Percentiles rank a stretch among this genome's conserved stretches.
These are phyloP conservation scores for Penstemon eatonii DNA, from an alignment of 257 asterid genomes.

Conservation along the genomic window DNA sequence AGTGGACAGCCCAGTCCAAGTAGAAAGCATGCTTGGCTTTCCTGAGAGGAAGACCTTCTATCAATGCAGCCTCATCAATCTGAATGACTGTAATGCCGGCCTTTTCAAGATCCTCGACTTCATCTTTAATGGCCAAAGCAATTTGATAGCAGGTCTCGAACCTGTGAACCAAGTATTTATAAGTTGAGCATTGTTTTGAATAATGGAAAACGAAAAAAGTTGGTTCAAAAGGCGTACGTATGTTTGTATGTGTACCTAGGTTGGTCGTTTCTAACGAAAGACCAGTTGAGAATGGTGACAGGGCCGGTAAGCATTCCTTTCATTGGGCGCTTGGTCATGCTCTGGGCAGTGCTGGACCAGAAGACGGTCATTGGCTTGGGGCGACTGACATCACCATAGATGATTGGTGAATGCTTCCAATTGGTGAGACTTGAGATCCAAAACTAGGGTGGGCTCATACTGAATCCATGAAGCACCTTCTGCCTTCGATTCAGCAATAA, in stretches of 20 bases:
- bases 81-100: conserved; percentile 66
- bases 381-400: conserved; percentile 80
- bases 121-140: conserved; percentile 84
- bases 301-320: conserved; percentile 86
- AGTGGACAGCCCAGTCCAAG: conserved; percentile 84
- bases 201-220: not conserved
- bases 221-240: not conserved
- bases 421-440: conserved; percentile 53
- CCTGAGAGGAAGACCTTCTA: conserved; percentile 81
- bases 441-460: conserved; percentile 52
- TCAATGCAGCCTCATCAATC: conserved; percentile 81
- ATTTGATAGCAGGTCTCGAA: conserved; percentile 77
- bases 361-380: conserved; percentile 77
- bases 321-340: conserved; percentile 84
- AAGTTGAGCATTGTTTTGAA: not conserved
- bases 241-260: conserved; percentile 43
- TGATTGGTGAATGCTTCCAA: conserved; percentile 57
- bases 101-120: conserved; percentile 84
- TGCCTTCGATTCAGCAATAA: conserved; percentile 45
- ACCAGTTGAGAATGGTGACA: conserved; percentile 75
- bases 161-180: conserved; percentile 33
- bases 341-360: conserved; percentile 71
- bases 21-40: conserved; percentile 76
- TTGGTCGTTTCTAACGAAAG: conserved; percentile 71
- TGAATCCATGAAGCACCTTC: conserved; percentile 54